phyloP scores from a whole-genome alignment of 441 rosid species.

The Adansonia gregorii region DNA sequence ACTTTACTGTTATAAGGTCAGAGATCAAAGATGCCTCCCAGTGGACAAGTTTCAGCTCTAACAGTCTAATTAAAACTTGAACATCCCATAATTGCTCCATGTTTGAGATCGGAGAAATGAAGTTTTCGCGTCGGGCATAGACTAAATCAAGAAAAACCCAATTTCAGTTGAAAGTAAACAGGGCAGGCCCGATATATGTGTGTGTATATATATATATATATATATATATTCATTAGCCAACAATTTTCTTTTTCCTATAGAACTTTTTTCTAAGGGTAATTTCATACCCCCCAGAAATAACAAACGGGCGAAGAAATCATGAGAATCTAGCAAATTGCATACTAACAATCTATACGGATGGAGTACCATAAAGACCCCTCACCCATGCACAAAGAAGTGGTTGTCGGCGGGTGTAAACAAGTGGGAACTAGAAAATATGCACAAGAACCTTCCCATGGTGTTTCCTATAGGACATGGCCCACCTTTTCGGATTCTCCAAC shows the following conservation, averaged over 20 bases:
- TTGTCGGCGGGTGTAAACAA: conserved; percentile 28
- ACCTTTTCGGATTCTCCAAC: conserved; percentile 28
- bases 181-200: not conserved
- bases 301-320: not conserved
- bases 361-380: not conserved
- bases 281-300: not conserved
- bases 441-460: conserved; percentile 33
- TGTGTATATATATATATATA: too few relatives aligned
- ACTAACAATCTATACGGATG: not conserved
- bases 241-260: too few relatives aligned
- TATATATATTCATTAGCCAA: too few relatives aligned
- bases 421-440: conserved; percentile 8
- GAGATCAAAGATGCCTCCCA: too few relatives aligned
- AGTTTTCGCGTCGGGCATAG: too few relatives aligned
- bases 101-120: too few relatives aligned
- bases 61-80: too few relatives aligned
- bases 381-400: not conserved
- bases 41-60: too few relatives aligned
- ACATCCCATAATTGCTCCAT: too few relatives aligned
- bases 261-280: not conserved
- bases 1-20: too few relatives aligned
- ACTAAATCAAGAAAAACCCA: too few relatives aligned
- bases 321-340: not conserved
- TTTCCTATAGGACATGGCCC: conserved; percentile 22
- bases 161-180: not conserved